A percentile compares a stretch with the other conserved stretches of the same genome.
Conservation (phyloP, 441 rosid genomes). For the Capsella rubella region DNA sequence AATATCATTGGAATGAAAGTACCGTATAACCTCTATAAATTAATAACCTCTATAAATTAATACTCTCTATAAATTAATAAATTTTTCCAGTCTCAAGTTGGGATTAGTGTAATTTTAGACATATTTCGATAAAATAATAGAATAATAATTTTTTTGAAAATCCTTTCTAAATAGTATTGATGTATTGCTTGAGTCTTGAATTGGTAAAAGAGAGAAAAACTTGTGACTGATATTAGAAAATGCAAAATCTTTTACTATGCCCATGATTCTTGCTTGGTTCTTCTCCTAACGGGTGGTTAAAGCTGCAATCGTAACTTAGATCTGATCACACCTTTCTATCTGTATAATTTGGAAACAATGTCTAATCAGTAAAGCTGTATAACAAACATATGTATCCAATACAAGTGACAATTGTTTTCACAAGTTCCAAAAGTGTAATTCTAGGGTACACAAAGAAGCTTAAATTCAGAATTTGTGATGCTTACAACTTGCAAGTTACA, state of each 20-base stretch:
- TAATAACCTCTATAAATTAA: too few relatives aligned
- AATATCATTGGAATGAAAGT: too few relatives aligned
- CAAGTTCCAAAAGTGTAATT: neutral
- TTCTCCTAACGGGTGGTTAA: neutral
- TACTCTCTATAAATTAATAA: too few relatives aligned
- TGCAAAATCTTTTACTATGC: conserved; percentile 3
- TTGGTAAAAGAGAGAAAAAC: neutral
- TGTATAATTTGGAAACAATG: neutral
- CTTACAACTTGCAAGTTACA: too few relatives aligned
- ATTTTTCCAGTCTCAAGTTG: too few relatives aligned
- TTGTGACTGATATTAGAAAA: neutral
- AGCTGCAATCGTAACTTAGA: neutral
- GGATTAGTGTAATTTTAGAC: too few relatives aligned
- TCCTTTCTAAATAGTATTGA: neutral
- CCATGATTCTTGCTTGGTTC: neutral
- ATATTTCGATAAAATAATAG: too few relatives aligned
- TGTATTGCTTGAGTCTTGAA: conserved; percentile 30
- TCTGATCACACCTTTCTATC: neutral
- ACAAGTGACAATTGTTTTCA: too few relatives aligned
- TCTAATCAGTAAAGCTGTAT: neutral
- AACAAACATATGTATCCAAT: too few relatives aligned
- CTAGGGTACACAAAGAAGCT: neutral
- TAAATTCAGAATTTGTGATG: neutral
- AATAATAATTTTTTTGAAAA: too few relatives aligned
- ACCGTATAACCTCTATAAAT: too few relatives aligned